Evolutionary conservation across 805 yeast species (phyloP).

Genomic region (Cyberlindnera sargentensis): DNA sequence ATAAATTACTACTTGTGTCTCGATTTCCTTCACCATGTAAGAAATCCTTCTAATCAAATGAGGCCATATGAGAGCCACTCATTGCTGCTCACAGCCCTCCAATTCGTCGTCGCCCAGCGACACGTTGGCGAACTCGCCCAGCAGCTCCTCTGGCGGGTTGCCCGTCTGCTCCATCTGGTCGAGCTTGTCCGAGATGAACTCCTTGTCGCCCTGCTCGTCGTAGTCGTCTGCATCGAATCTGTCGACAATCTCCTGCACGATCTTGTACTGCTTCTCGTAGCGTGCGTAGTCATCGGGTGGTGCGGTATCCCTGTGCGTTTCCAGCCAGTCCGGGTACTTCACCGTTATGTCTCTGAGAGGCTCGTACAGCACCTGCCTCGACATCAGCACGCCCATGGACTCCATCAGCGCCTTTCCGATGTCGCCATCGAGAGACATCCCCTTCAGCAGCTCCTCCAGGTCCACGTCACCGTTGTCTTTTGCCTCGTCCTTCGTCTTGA

Average conservation of each 20-base stretch:
- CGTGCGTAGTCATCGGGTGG: constrained; percentile 38
- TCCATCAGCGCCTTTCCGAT: constrained; percentile 58
- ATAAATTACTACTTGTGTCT: no score
- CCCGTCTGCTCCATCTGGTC: constrained; percentile 71
- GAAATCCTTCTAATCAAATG: not conserved
- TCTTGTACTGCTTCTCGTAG: constrained; percentile 54
- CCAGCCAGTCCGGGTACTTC: constrained; percentile 69
- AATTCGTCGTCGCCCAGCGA: constrained; percentile 30
- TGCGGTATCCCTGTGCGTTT: constrained; percentile 38
- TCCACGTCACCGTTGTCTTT: constrained; percentile 35
- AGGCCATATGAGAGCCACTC: not conserved
- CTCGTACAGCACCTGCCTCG: constrained; percentile 80
- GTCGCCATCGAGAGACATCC: constrained; percentile 41
- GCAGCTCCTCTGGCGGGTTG: constrained; percentile 71
- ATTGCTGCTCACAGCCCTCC: constrained; percentile 40
- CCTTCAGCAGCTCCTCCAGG: constrained; percentile 57
- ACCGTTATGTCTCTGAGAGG: constrained; percentile 76
- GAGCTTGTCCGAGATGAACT: constrained; percentile 48
- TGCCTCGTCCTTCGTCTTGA: constrained; percentile 52
- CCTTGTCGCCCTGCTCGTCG: constrained; percentile 32
- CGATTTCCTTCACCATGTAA: no score
- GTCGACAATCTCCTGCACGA: constrained; percentile 53
- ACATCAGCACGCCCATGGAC: constrained; percentile 73
- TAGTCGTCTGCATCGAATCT: constrained; percentile 64
- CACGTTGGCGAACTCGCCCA: constrained; percentile 44